Evolutionary conservation across 108 stramenopile genomes (phyloP).

Genomic region (Ochromonas danica): DNA sequence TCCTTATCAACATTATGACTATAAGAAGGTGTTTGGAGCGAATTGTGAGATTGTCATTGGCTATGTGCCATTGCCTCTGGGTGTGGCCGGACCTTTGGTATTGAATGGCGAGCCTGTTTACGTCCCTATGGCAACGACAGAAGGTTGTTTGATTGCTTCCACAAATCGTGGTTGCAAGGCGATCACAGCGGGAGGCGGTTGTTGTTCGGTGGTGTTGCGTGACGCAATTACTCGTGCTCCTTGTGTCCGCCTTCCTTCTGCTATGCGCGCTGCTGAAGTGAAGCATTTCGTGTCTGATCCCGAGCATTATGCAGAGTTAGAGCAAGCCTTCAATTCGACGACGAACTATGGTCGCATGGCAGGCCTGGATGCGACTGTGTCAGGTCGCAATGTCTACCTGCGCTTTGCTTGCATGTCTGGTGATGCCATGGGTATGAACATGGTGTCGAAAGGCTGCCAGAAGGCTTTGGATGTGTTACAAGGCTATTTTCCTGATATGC

Average conservation of each 20-base stretch:
- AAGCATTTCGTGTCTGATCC: conserved; percentile 71
- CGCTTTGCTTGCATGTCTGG: conserved; percentile 88
- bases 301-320: conserved; percentile 72
- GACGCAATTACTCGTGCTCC: conserved; percentile 98
- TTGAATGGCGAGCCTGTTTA: conserved; percentile 80
- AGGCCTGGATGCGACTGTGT: conserved; percentile 73
- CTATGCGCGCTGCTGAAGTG: conserved; percentile 80
- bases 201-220: conserved; percentile 65
- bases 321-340: conserved; percentile 91
- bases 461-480: conserved; percentile 77
- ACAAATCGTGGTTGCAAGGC: conserved; percentile 96
- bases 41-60: conserved; percentile 98
- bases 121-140: conserved; percentile 97
- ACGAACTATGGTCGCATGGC: conserved; percentile 86
- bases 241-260: conserved; percentile 74
- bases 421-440: conserved; percentile 99
- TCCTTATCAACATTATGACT: conserved; percentile 61
- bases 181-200: conserved; percentile 64
- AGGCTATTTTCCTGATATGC: conserved; percentile 65
- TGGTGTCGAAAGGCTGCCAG: conserved; percentile 91
- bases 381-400: conserved; percentile 89
- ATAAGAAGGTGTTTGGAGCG: conserved; percentile 81
- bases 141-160: conserved; percentile 91
- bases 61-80: conserved; percentile 92
- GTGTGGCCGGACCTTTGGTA: conserved; percentile 85